Evolutionary conservation across 1,284 basidiomycete species (phyloP).

Genomic region (Phellinidium pouzarii): DNA sequence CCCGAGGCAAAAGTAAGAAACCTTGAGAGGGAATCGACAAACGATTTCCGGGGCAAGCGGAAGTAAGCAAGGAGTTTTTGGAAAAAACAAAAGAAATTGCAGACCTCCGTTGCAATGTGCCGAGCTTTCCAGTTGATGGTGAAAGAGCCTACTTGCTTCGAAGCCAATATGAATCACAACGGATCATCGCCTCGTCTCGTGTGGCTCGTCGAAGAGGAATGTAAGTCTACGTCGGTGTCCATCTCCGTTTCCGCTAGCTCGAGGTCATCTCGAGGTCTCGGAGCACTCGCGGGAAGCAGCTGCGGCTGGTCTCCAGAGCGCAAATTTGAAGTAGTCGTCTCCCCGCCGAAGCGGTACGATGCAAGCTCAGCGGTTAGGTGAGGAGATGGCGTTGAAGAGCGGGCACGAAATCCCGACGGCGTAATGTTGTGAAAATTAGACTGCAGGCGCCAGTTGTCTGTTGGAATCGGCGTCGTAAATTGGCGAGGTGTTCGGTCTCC

Average conservation of each 20-base stretch:
- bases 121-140: neutral
- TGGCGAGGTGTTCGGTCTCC: slow-evolving; percentile 5
- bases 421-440: slow-evolving; percentile 4
- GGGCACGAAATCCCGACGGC: neutral
- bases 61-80: neutral
- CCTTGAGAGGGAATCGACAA: slow-evolving; percentile 1
- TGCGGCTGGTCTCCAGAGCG: neutral
- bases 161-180: slow-evolving; percentile 1
- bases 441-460: slow-evolving; percentile 8
- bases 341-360: slow-evolving; percentile 8
- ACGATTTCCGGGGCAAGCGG: neutral
- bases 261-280: neutral
- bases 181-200: neutral
- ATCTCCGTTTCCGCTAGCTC: neutral
- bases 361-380: neutral
- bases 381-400: neutral
- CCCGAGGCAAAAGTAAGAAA: slow-evolving; percentile 1
- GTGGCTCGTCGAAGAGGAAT: slow-evolving; percentile 3
- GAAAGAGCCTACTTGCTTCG: neutral
- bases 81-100: neutral
- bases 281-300: neutral
- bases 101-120: neutral
- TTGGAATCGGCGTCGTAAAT: neutral
- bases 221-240: slow-evolving; percentile 4
- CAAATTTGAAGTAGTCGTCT: neutral